These are phyloP conservation scores for Torulaspora quercuum DNA, from an alignment of 805 yeast species.

Conservation along the genomic window DNA sequence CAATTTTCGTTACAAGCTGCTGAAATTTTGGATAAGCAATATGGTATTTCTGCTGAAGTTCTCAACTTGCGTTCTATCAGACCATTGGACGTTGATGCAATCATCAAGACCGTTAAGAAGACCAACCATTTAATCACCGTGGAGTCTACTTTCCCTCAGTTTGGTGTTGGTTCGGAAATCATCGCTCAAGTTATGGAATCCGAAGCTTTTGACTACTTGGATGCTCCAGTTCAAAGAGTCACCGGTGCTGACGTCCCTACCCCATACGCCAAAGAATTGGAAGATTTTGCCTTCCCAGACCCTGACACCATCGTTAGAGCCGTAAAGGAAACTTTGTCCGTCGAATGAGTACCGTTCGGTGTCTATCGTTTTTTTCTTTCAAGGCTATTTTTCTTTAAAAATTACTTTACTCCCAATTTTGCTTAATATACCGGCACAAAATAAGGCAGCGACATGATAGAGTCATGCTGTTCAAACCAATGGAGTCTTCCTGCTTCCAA, in stretches of 20 bases:
- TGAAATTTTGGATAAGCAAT: conserved; percentile 72
- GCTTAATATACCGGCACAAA: not conserved
- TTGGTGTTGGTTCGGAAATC: conserved; percentile 98
- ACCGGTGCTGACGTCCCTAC: conserved; percentile 99
- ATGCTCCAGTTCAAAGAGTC: conserved; percentile 97
- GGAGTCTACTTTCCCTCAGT: conserved; percentile 97
- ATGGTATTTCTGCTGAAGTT: conserved; percentile 89
- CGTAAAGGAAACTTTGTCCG: conserved; percentile 70
- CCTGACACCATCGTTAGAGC: conserved; percentile 85
- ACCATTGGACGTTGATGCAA: conserved; percentile 88
- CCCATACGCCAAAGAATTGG: conserved; percentile 93
- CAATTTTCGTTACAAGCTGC: conserved; percentile 87
- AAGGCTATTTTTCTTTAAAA: conserved; percentile 1
- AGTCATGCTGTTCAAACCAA: conserved; percentile 2
- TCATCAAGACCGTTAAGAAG: conserved; percentile 86
- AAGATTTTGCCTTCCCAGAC: conserved; percentile 99
- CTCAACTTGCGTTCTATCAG: conserved; percentile 93
- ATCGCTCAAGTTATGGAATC: conserved; percentile 97
- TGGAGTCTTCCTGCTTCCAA: no score
- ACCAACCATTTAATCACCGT: conserved; percentile 95
- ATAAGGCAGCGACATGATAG: conserved; percentile 5
- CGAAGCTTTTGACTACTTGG: conserved; percentile 96
- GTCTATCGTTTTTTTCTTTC: conserved; percentile 2
- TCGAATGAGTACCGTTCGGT: conserved; percentile 39
- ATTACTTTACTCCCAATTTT: no score